Evolutionary conservation across 208 protist species (phyloP).

Genomic region (Trypanosoma lewisi): DNA sequence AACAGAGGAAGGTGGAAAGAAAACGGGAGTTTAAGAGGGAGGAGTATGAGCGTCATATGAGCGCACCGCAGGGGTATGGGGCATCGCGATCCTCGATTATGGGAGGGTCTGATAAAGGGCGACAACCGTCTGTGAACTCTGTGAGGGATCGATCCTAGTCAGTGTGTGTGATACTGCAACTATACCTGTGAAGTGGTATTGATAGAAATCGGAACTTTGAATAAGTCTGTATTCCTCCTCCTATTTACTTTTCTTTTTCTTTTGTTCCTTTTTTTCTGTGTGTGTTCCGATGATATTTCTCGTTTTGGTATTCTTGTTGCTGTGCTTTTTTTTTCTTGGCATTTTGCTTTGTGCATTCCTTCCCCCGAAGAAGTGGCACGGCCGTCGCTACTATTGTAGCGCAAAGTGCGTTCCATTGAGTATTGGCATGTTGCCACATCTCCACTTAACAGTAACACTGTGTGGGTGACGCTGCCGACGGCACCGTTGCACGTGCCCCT

Average conservation of each 20-base stretch:
- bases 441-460: too few relatives aligned
- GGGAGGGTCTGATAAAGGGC: background rate
- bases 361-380: background rate
- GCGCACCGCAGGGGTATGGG: background rate
- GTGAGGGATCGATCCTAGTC: background rate
- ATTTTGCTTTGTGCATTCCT: background rate
- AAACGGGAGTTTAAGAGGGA: background rate
- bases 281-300: too few relatives aligned
- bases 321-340: constrained; percentile 2
- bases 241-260: constrained; percentile 1
- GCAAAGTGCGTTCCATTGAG: too few relatives aligned
- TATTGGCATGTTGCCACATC: too few relatives aligned
- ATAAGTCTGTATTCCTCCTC: background rate
- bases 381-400: too few relatives aligned
- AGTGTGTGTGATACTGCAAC: background rate
- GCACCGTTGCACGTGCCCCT: too few relatives aligned
- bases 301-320: too few relatives aligned
- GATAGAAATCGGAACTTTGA: background rate
- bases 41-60: background rate
- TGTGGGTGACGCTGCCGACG: too few relatives aligned
- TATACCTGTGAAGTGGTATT: background rate
- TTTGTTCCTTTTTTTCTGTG: too few relatives aligned
- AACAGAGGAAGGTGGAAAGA: constrained; percentile 27
- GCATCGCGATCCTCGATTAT: background rate
- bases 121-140: background rate